Base-by-base conservation (phyloP, 768 basidiomycete species). In the Lentinula sp. region DNA sequence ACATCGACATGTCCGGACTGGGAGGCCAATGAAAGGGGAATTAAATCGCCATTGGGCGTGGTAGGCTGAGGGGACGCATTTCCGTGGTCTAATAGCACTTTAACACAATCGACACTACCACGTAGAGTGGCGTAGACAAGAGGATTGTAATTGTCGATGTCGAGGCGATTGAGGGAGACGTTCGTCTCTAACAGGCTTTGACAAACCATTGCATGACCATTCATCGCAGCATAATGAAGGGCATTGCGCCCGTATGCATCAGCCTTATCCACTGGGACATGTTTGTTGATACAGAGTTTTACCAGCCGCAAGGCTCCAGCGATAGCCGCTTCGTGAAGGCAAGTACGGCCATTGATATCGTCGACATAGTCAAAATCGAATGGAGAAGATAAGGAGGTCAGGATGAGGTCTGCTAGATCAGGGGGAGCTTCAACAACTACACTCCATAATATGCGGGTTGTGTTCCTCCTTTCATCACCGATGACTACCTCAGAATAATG, bases 371-470 rank as follows among this genome's bases (percentile, higher is more conserved):
- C 79, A 70, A 93, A 98, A 72, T 98, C 92, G 70, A 98, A 93
- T 0, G 88, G 85, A 13, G 74, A 76, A 28, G 79, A 77, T 18
- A 89, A 74, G 15, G 88, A 84, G 36, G 85, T 75, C 33, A 95
- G 76, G 50, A 94, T 89, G 54, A 93, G 75, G 67, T 93, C 87
- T 18, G 83, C 87, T 46, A 91, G 76, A n/a, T 83, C 82, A 2
- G 78, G 72, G 50, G 88, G 86, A 8, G 93, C 91, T 63, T 92
- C 90, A 55, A 94, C 85, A 62, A 91, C 85, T 13, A 92, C 87
- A 69, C 93, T 90, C 97, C 97, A 99, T 16, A 98, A 77, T 37
- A 98, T 93, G n/a, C 97, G 85, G 37, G 91, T 88, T 33, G 97
- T 83, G 64, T 91, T 87, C 28, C 77, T 79, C 66, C 80, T 84